Conservation (phyloP, 805 yeast species). For the Lachancea sp. region DNA sequence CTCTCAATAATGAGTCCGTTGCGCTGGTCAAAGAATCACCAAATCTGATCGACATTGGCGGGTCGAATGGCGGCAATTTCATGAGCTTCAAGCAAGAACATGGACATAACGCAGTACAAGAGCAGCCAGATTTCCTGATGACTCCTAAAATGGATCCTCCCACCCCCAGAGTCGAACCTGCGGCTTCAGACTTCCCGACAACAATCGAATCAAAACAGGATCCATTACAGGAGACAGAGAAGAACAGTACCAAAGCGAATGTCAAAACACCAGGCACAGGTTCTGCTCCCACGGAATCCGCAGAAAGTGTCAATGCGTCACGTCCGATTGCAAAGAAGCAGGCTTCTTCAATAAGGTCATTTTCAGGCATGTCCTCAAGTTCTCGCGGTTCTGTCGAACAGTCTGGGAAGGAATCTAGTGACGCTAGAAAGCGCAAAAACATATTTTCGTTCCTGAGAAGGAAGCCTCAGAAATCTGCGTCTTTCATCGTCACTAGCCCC, state of each 20-base stretch:
- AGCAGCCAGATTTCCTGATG: slow-evolving; percentile 28
- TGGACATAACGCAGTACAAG: slow-evolving; percentile 4
- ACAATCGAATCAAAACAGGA: background rate
- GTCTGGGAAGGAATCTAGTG: background rate
- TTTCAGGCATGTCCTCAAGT: slow-evolving; percentile 2
- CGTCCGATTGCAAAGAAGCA: slow-evolving; percentile 5
- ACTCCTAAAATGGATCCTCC: slow-evolving; percentile 31
- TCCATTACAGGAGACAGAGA: background rate
- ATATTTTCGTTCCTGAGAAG: slow-evolving; percentile 28
- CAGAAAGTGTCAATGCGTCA: background rate
- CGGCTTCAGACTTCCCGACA: background rate
- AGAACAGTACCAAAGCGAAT: background rate
- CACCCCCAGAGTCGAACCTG: slow-evolving; percentile 10
- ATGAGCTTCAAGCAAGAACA: slow-evolving; percentile 1
- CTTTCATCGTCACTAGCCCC: slow-evolving; percentile 1
- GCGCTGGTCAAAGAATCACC: slow-evolving; percentile 24
- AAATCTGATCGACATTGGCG: slow-evolving; percentile 34
- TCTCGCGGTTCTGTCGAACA: background rate
- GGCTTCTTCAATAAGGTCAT: slow-evolving; percentile 7
- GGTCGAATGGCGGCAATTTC: slow-evolving; percentile 15
- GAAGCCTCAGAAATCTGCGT: slow-evolving; percentile 11
- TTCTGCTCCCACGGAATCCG: background rate
- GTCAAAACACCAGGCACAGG: background rate
- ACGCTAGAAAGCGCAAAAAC: slow-evolving; percentile 18
- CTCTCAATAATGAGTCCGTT: slow-evolving; percentile 12